These are phyloP conservation scores for Backusella luteola DNA, from an alignment of 192 early-diverging fungal genomes.

Conservation along the genomic window DNA sequence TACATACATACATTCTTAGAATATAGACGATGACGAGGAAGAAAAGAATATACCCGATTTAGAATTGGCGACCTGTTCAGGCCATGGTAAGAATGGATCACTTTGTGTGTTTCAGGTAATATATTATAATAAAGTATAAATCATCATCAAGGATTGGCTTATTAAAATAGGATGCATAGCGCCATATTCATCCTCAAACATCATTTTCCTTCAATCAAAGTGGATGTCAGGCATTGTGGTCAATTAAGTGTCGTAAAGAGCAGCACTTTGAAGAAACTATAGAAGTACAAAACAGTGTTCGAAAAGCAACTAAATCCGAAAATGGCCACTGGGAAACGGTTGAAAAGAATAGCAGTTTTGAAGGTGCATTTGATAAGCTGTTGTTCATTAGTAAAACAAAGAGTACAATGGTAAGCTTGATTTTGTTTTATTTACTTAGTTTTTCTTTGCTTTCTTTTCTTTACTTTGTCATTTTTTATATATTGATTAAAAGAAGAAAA, in stretches of 20 bases:
- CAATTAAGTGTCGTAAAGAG: conserved; percentile 60
- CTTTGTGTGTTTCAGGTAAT: conserved; percentile 53
- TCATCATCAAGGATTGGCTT: neutral
- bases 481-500: neutral
- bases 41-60: conserved; percentile 27
- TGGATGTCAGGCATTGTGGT: conserved; percentile 64
- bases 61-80: conserved; percentile 54
- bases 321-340: conserved; percentile 13
- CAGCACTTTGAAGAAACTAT: conserved; percentile 30
- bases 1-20: neutral
- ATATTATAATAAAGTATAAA: neutral
- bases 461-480: neutral
- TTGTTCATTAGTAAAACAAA: conserved; percentile 65
- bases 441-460: neutral
- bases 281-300: conserved; percentile 37
- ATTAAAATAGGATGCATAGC: conserved; percentile 18
- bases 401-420: conserved; percentile 56
- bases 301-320: conserved; percentile 20
- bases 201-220: conserved; percentile 44
- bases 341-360: conserved; percentile 6
- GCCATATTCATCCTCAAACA: conserved; percentile 48
- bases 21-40: neutral
- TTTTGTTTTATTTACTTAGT: neutral
- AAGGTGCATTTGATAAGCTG: conserved; percentile 47
- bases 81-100: conserved; percentile 49